phyloP scores from a whole-genome alignment of 1,139 yeast species.

The Saccharomyces hybrid region DNA sequence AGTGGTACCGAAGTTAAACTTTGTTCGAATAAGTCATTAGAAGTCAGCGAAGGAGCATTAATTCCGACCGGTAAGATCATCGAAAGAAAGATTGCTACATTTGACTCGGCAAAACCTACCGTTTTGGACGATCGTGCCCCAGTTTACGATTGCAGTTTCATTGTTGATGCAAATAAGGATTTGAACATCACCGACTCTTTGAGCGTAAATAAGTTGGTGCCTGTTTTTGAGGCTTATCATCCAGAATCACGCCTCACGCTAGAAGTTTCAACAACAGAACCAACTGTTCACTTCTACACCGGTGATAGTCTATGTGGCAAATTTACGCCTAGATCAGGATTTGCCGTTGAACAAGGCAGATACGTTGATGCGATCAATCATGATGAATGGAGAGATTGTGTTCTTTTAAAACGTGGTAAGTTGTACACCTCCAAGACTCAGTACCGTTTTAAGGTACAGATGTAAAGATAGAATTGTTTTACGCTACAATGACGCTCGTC shows the following conservation, averaged over 20 bases:
- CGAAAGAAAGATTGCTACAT: constrained; percentile 17
- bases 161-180: constrained; percentile 33
- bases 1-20: constrained; percentile 19
- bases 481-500: background rate
- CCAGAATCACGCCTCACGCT: constrained; percentile 39
- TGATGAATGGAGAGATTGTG: constrained; percentile 44
- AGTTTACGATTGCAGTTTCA: constrained; percentile 45
- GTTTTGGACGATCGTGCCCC: constrained; percentile 13
- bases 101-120: background rate
- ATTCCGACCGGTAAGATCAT: constrained; percentile 46
- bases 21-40: constrained; percentile 33
- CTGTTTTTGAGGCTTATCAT: constrained; percentile 40
- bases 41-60: constrained; percentile 32
- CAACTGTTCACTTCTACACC: constrained; percentile 58
- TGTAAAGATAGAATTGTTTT: background rate
- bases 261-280: constrained; percentile 49
- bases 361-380: constrained; percentile 47
- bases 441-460: constrained; percentile 19
- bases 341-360: constrained; percentile 55
- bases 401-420: constrained; percentile 43
- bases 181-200: constrained; percentile 36
- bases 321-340: constrained; percentile 42
- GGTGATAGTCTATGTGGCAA: constrained; percentile 41
- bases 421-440: constrained; percentile 45
- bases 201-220: constrained; percentile 34